Conservation (phyloP, 768 basidiomycete species). For the Lentinula edodes region DNA sequence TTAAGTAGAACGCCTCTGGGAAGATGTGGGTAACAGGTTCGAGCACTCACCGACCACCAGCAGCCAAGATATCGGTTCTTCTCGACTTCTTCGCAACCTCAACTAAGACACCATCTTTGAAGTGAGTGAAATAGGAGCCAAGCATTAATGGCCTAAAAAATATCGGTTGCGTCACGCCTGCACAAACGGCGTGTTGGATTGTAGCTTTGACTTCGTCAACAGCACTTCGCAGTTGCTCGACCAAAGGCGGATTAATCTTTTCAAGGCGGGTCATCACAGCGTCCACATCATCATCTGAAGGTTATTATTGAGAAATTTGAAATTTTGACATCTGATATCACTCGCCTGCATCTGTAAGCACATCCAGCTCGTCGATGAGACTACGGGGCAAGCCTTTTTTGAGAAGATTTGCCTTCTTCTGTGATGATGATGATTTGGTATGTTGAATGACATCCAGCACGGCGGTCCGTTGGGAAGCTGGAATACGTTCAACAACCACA, state of each 20-base stretch:
- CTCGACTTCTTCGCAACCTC: conserved; percentile 69
- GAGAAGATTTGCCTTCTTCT: conserved; percentile 63
- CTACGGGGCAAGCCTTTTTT: conserved; percentile 67
- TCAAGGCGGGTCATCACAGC: conserved; percentile 50
- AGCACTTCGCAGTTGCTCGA: conserved; percentile 39
- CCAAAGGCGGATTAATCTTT: conserved; percentile 50
- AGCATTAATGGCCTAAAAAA: conserved; percentile 73
- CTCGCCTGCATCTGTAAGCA: conserved; percentile 57
- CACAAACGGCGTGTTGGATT: conserved; percentile 50
- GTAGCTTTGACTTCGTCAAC: conserved; percentile 61
- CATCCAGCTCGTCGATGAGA: conserved; percentile 70
- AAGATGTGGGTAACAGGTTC: background rate
- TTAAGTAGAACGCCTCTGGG: background rate
- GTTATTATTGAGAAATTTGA: background rate
- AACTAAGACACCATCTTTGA: conserved; percentile 70
- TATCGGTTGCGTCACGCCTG: conserved; percentile 61
- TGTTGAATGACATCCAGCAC: conserved; percentile 64
- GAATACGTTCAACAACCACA: conserved; percentile 54
- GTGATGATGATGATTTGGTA: conserved; percentile 56
- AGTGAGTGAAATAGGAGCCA: conserved; percentile 54
- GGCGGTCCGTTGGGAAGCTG: conserved; percentile 46
- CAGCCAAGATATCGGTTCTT: conserved; percentile 65
- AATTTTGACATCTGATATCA: background rate
- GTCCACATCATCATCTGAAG: conserved; percentile 59
- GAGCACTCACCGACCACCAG: conserved; percentile 65